phyloP scores from a whole-genome alignment of 768 basidiomycete genomes.

The Asterophora lycoperdoides region DNA sequence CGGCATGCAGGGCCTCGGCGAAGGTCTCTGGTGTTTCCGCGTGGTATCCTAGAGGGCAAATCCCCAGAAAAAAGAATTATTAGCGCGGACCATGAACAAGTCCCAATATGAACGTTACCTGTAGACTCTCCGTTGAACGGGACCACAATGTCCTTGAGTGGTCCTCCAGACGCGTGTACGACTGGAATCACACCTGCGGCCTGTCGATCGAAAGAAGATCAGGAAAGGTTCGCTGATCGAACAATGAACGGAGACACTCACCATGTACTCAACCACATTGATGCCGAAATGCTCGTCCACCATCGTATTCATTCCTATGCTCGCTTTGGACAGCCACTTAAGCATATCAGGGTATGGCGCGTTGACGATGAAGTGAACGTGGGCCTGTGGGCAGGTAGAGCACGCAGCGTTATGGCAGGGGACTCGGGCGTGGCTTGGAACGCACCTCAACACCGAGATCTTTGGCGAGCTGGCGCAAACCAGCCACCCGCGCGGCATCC shows the following conservation, averaged over 20 bases:
- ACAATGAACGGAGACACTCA: conserved; percentile 27
- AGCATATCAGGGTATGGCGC: conserved; percentile 72
- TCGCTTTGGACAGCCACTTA: conserved; percentile 65
- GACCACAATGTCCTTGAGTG: conserved; percentile 85
- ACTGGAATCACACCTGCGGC: conserved; percentile 93
- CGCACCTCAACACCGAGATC: conserved; percentile 64
- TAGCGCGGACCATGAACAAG: not conserved
- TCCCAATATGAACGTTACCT: conserved; percentile 32
- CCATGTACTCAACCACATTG: conserved; percentile 97
- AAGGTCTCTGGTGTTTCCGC: conserved; percentile 64
- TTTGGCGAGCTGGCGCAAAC: conserved; percentile 51
- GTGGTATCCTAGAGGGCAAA: conserved; percentile 86
- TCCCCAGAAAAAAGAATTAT: not conserved
- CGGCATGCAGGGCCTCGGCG: conserved; percentile 60
- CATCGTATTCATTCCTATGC: conserved; percentile 93
- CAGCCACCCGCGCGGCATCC: conserved; percentile 67
- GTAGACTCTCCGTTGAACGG: conserved; percentile 70
- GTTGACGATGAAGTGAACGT: conserved; percentile 79
- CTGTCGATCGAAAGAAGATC: conserved; percentile 34
- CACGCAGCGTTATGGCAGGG: not conserved
- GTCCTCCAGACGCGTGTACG: conserved; percentile 90
- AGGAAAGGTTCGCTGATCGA: not conserved
- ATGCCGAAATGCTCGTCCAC: conserved; percentile 98
- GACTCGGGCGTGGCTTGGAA: not conserved
- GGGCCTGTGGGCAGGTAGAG: conserved; percentile 49